A percentile compares a stretch with the other conserved stretches of the same genome.
Conservation (phyloP, 192 early-diverging fungal genomes). For the Umbelopsis sp. region DNA sequence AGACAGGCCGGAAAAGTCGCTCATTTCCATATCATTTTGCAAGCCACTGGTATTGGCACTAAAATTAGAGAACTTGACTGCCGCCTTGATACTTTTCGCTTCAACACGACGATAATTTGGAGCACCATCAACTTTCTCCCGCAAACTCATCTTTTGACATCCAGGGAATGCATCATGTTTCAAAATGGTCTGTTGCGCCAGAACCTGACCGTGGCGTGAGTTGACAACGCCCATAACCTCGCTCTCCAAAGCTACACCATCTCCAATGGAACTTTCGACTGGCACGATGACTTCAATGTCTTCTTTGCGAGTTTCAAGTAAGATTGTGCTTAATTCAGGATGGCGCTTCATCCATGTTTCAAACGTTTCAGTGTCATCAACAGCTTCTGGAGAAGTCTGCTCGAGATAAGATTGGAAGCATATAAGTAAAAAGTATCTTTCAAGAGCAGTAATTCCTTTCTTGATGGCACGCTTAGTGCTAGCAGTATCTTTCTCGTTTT, state of each 20-base stretch:
- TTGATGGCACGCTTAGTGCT: slow-evolving; percentile 23
- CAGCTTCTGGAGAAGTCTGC: slow-evolving; percentile 25
- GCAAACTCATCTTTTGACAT: slow-evolving; percentile 60
- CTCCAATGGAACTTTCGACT: slow-evolving; percentile 52
- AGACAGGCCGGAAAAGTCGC: slow-evolving; percentile 9
- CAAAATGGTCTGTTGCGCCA: slow-evolving; percentile 60
- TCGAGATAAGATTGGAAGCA: slow-evolving; percentile 63
- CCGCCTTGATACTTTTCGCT: slow-evolving; percentile 31
- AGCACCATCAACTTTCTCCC: slow-evolving; percentile 63
- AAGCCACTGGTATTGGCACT: slow-evolving; percentile 19
- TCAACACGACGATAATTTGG: slow-evolving; percentile 62
- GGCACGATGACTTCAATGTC: slow-evolving; percentile 43
- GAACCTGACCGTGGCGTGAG: slow-evolving; percentile 53
- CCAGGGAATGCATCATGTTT: slow-evolving; percentile 70
- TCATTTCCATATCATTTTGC: slow-evolving; percentile 29
- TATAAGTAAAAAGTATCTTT: slow-evolving; percentile 61
- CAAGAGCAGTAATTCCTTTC: slow-evolving; percentile 34
- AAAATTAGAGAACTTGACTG: slow-evolving; percentile 13
- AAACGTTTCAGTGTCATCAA: slow-evolving; percentile 47
- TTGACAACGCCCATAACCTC: slow-evolving; percentile 61
- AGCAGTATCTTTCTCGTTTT: slow-evolving; percentile 27
- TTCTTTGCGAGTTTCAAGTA: slow-evolving; percentile 44
- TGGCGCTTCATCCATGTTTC: slow-evolving; percentile 56
- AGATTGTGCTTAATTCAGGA: slow-evolving; percentile 55
- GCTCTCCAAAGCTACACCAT: slow-evolving; percentile 59